Evolutionary conservation across 139 green algal species (phyloP).

Genomic region (Eudorina sp.): DNA sequence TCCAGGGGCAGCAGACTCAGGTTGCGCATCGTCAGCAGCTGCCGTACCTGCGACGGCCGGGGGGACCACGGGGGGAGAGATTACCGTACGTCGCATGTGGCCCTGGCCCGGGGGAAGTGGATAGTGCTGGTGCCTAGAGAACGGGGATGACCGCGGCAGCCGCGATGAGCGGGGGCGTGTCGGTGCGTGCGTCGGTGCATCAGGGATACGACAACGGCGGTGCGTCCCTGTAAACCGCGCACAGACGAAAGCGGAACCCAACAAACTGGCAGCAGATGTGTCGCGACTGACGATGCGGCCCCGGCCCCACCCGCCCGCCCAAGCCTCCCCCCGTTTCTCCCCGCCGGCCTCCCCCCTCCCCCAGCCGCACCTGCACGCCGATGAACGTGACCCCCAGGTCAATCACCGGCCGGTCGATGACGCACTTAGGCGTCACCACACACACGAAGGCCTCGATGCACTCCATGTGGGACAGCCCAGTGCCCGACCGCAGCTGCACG

Average conservation of each 20-base stretch:
- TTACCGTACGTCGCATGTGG: too few species aligned
- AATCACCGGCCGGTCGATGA: conserved; percentile 49
- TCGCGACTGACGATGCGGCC: too few species aligned
- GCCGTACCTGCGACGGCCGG: conserved; percentile 31
- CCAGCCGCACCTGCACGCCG: conserved; percentile 47
- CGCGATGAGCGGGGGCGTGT: too few species aligned
- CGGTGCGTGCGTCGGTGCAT: too few species aligned
- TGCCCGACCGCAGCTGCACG: conserved; percentile 39
- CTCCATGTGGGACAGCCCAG: not conserved
- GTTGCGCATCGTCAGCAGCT: conserved; percentile 48
- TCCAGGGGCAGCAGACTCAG: conserved; percentile 58
- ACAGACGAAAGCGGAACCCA: too few species aligned
- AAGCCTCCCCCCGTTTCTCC: not conserved
- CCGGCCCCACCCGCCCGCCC: not conserved
- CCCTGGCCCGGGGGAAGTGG: too few species aligned
- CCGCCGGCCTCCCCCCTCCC: not conserved
- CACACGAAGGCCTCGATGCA: conserved; percentile 56
- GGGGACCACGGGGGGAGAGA: too few species aligned
- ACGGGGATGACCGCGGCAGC: too few species aligned
- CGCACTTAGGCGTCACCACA: conserved; percentile 58
- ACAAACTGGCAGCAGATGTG: too few species aligned
- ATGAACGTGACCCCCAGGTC: conserved; percentile 60
- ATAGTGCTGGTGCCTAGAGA: too few species aligned
- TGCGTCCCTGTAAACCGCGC: too few species aligned
- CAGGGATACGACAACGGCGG: too few species aligned